Base-by-base conservation (phyloP, 2,329 filamentous ascomycete genomes). In the Neonectria magnoliae region DNA sequence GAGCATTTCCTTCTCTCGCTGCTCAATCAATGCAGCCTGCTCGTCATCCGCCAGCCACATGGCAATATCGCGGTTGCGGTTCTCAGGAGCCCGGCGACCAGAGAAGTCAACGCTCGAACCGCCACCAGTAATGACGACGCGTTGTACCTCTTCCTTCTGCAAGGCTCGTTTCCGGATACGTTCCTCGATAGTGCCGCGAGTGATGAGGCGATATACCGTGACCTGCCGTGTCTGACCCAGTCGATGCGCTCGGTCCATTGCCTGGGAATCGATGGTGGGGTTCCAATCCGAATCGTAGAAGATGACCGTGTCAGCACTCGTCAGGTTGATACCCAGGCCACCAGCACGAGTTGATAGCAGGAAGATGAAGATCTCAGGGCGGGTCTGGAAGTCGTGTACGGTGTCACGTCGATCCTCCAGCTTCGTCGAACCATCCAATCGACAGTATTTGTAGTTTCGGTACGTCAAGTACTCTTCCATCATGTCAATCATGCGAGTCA, bases 261-360 rank as follows among this genome's bases (percentile, higher is more conserved):
- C 96, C 79, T 99, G 96, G 57, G 93, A 97, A 79, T 99, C 96
- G 75, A 98, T 98, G 4, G 96, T 98, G 0, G 96, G 96, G 78
- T 99, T 99, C 96, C 96, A 99, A 79, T 99, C 96, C 11, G 93
- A 97, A 78, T 99, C 96, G 85, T 99, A 99, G 83, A 99, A 99
- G 80, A 99, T 98, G 81, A 99, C 96, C 0, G 96, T 99, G 78
- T 99, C 96, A 20, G 96, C 96, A 57, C 93, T 91, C 6, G 96
- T 98, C 71, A 99, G 84, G 76, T 99, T 99, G 85, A 99, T 99
- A 82, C 96, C 96, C 20, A 99, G 87, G 84, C 96, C 96, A 88
- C 96, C 96, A 41, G 96, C 96, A 80, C 96, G 94, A 0, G 96
- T 99, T 20, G 94, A 97, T 44, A 99, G 85, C 38, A 99, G 84